These are phyloP conservation scores for Bryum argenteum DNA, from an alignment of 225 moss, liverwort and hornwort species.

Conservation along the genomic window DNA sequence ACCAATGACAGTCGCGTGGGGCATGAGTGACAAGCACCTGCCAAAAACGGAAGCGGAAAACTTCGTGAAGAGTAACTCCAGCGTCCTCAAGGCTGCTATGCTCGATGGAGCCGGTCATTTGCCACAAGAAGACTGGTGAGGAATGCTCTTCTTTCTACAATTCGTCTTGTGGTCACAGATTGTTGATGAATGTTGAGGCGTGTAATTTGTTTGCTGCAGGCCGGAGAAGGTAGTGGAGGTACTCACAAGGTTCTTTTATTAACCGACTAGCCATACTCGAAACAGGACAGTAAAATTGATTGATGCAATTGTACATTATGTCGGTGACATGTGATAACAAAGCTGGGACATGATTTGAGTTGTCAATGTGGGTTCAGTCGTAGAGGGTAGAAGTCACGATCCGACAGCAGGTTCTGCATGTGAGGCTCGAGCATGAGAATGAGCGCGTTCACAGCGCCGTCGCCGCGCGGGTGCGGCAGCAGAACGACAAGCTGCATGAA, in stretches of 20 bases:
- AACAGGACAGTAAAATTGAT: not conserved
- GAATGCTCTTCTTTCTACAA: too few relatives aligned
- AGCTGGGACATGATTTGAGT: not conserved
- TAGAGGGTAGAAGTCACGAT: constrained; percentile 42
- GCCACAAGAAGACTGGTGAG: constrained; percentile 96
- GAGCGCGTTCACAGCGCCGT: constrained; percentile 36
- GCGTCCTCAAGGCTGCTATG: constrained; percentile 60
- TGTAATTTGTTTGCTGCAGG: constrained; percentile 47
- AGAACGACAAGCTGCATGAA: constrained; percentile 49
- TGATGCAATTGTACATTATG: constrained; percentile 6
- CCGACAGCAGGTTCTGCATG: constrained; percentile 33
- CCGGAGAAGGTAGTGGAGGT: constrained; percentile 89
- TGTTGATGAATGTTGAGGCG: constrained; percentile 5
- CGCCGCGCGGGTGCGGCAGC: constrained; percentile 40
- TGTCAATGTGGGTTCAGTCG: not conserved
- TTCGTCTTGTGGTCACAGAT: too few relatives aligned
- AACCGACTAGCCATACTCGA: constrained; percentile 20
- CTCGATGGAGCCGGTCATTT: constrained; percentile 85
- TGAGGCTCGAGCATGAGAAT: constrained; percentile 40
- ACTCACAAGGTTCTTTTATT: constrained; percentile 63
- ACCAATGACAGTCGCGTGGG: constrained; percentile 93
- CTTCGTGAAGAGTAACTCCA: constrained; percentile 77
- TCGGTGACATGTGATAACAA: not conserved
- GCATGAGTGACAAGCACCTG: constrained; percentile 86
- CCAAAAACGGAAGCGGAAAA: constrained; percentile 79